phyloP scores from a whole-genome alignment of 805 yeast species.

The Maudiozyma serrabonitensis region DNA sequence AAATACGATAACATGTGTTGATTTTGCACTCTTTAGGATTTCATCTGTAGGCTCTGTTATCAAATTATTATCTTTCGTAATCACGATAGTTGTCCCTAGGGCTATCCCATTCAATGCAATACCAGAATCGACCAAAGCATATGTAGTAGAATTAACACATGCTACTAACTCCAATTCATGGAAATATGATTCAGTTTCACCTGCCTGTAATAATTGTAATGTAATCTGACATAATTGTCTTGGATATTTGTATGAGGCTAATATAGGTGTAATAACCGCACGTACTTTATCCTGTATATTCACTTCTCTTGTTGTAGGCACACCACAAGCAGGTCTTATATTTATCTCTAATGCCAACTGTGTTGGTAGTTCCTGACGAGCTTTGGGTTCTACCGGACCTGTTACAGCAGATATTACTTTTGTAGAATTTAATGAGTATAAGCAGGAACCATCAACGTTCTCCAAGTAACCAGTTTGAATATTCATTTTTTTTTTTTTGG shows the following conservation, averaged over 20 bases:
- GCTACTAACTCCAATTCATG: constrained; percentile 50
- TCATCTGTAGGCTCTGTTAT: constrained; percentile 38
- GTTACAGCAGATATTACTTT: constrained; percentile 67
- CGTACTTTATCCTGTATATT: constrained; percentile 62
- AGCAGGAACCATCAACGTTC: constrained; percentile 77
- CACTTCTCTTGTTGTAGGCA: constrained; percentile 66
- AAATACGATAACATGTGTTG: constrained; percentile 61
- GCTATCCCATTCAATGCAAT: constrained; percentile 58
- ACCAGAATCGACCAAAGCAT: constrained; percentile 76
- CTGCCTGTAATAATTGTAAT: constrained; percentile 49
- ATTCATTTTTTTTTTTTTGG: constrained; percentile 1
- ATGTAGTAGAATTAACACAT: constrained; percentile 59
- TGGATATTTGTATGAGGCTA: constrained; percentile 61
- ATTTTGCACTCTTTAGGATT: constrained; percentile 35
- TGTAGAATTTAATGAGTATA: constrained; percentile 40
- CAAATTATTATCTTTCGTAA: constrained; percentile 25
- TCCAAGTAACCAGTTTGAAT: constrained; percentile 30
- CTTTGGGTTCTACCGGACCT: constrained; percentile 83
- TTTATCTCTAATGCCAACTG: constrained; percentile 67
- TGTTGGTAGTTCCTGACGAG: constrained; percentile 77
- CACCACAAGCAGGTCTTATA: constrained; percentile 70
- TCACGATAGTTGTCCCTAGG: constrained; percentile 43
- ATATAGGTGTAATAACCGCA: constrained; percentile 47
- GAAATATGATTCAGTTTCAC: constrained; percentile 20
- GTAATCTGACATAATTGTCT: constrained; percentile 67